Conservation (phyloP, 306 rosid species). For the Astragalus glycyphyllos region DNA sequence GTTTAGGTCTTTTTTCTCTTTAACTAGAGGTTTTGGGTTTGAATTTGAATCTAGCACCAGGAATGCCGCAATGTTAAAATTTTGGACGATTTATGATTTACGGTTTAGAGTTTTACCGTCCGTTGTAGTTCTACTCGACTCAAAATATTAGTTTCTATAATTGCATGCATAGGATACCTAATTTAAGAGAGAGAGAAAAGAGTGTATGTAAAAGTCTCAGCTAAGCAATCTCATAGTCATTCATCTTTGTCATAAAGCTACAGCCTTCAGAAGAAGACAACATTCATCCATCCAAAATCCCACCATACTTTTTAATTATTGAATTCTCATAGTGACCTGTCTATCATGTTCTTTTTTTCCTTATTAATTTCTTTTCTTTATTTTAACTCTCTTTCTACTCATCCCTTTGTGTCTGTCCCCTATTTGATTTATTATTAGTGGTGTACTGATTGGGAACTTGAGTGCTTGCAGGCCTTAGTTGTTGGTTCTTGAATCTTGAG, state of each 20-base stretch:
- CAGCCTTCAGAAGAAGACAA: constrained; percentile 59
- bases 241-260: constrained; percentile 42
- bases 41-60: too few relatives aligned
- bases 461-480: constrained; percentile 53
- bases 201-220: constrained; percentile 46
- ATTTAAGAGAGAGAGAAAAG: background rate
- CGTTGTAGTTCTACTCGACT: too few relatives aligned
- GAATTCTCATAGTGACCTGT: constrained; percentile 57
- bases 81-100: too few relatives aligned
- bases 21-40: too few relatives aligned
- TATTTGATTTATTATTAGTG: constrained; percentile 38
- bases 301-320: constrained; percentile 56
- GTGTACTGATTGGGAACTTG: constrained; percentile 60
- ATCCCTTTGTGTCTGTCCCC: constrained; percentile 6
- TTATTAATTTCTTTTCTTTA: background rate
- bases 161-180: too few relatives aligned
- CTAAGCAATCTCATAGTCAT: constrained; percentile 46
- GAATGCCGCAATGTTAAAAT: too few relatives aligned
- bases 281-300: constrained; percentile 51
- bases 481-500: constrained; percentile 48
- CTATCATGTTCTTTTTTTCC: constrained; percentile 58
- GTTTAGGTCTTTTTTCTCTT: too few relatives aligned
- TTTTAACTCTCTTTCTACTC: constrained; percentile 17
- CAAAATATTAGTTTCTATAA: too few relatives aligned
- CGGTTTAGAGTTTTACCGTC: too few relatives aligned